Base-by-base conservation (phyloP, 352 stramenopile genomes). In the Globisporangium polare region DNA sequence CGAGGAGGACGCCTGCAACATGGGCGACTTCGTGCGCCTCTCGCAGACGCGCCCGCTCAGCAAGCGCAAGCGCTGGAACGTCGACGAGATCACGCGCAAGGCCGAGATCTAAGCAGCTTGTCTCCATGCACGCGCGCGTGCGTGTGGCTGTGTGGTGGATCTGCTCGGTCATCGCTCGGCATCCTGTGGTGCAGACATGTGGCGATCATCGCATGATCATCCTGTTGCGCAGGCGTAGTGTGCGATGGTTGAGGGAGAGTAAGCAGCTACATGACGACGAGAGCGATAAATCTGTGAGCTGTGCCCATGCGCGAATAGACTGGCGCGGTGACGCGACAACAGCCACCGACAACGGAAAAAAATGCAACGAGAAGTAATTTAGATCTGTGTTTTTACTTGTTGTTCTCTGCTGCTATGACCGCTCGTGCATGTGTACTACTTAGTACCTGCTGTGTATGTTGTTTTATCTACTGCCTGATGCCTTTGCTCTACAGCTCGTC, bases 1-100 rank as follows among this genome's bases (percentile, higher is more conserved):
- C 77, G 94, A 98, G 65, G 75, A 95, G 47, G 83, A 98, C 74
- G 83, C 87, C 35, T 97, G 92, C 74, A 96, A 96, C 77, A 89
- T 95, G 15, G 94, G 86, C 66, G 87, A 95, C 79, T 80, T 89
- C 37, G 87, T 95, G 67, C 78, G 79, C 58, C 77, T 95, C 57
- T 88, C 78, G 52, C 47, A 60, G 29, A 94, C 85, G 59, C 85
- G 87, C 13, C 87, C 87, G 49, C 74, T 95, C 58, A 92, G 80
- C 71, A 95, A 95, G 83, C 75, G 75, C 66, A 95, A 95, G 69
- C 87, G 72, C 70, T 95, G 84, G 85, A 94, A 92, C 70, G 87
- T 95, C 29, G 87, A 95, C 20, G 81, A 95, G 68, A 93, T 95
- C 73, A 91, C 86, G 71, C 80, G 85, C 70, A 92, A 90, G 72